These are phyloP conservation scores for Catharanthus roseus DNA, from an alignment of 257 asterid species.

Conservation along the genomic window DNA sequence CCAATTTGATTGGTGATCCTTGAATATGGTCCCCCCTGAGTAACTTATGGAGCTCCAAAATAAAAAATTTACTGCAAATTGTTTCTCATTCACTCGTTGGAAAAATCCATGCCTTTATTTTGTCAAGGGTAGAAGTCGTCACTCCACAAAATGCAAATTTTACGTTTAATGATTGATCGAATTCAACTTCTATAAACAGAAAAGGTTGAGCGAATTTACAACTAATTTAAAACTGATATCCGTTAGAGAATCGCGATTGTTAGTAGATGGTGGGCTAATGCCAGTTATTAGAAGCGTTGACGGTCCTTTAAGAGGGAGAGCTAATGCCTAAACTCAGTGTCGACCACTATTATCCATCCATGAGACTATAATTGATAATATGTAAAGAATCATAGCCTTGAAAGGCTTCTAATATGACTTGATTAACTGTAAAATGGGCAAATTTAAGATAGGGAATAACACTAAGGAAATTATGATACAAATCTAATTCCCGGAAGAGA, in stretches of 20 bases:
- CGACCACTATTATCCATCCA: too few relatives aligned
- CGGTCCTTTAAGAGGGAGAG: constrained; percentile 29
- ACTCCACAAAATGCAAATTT: constrained; percentile 22
- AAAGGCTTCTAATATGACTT: too few relatives aligned
- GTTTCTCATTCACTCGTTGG: constrained; percentile 20
- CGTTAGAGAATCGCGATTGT: constrained; percentile 21
- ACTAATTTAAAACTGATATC: constrained; percentile 19
- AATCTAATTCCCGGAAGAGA: too few relatives aligned
- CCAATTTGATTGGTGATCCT: constrained; percentile 13
- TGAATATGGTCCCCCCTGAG: constrained; percentile 11
- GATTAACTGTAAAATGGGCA: too few relatives aligned
- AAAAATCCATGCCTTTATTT: constrained; percentile 24
- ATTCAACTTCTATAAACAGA: too few relatives aligned
- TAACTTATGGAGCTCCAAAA: constrained; percentile 26
- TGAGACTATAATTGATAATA: too few relatives aligned
- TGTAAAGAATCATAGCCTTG: too few relatives aligned
- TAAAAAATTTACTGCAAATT: constrained; percentile 24
- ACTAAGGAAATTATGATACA: too few relatives aligned
- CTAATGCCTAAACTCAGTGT: too few relatives aligned
- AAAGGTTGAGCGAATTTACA: constrained; percentile 13
- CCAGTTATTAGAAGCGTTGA: constrained; percentile 26
- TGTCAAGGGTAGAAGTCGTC: too few relatives aligned
- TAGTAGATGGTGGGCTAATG: constrained; percentile 23
- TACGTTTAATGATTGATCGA: constrained; percentile 19
- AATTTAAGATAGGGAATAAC: too few relatives aligned